phyloP scores from a whole-genome alignment of 148 eudicot species.

The Pharnaceum exiguum region DNA sequence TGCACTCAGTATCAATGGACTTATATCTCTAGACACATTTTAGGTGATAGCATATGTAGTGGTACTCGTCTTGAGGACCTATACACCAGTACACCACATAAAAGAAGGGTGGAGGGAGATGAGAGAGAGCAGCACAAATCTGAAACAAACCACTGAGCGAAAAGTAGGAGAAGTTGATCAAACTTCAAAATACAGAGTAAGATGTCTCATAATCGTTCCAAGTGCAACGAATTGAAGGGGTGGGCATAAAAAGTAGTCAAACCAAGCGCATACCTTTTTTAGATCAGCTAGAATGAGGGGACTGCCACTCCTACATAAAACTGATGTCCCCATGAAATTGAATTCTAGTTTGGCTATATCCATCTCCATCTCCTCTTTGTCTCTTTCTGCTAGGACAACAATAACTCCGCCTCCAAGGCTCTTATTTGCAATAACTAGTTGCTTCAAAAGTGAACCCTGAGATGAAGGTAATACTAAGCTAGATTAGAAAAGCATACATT shows the following conservation, averaged over 20 bases:
- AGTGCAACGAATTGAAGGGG: neutral
- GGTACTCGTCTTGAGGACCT: too few relatives aligned
- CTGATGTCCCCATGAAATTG: conserved; percentile 90
- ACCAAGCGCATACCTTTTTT: conserved; percentile 57
- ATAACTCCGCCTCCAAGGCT: conserved; percentile 90
- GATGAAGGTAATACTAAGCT: neutral
- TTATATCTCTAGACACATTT: too few relatives aligned
- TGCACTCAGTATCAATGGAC: too few relatives aligned
- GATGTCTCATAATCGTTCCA: neutral
- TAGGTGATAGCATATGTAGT: too few relatives aligned
- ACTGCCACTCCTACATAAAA: conserved; percentile 95
- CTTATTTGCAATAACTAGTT: conserved; percentile 88
- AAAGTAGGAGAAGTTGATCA: neutral
- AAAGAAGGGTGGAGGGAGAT: neutral
- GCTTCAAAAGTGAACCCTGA: conserved; percentile 95
- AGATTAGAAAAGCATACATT: neutral
- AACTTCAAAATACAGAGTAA: neutral
- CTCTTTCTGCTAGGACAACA: conserved; percentile 94
- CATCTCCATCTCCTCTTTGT: conserved; percentile 96
- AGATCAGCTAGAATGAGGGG: conserved; percentile 95
- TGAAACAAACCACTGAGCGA: neutral
- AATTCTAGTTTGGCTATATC: conserved; percentile 87
- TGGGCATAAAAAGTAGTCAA: neutral
- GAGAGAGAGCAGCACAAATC: neutral
- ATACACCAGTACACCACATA: too few relatives aligned